Base-by-base conservation (phyloP, 2,329 filamentous ascomycete species). In the Pyrenophora tritici-repentis region DNA sequence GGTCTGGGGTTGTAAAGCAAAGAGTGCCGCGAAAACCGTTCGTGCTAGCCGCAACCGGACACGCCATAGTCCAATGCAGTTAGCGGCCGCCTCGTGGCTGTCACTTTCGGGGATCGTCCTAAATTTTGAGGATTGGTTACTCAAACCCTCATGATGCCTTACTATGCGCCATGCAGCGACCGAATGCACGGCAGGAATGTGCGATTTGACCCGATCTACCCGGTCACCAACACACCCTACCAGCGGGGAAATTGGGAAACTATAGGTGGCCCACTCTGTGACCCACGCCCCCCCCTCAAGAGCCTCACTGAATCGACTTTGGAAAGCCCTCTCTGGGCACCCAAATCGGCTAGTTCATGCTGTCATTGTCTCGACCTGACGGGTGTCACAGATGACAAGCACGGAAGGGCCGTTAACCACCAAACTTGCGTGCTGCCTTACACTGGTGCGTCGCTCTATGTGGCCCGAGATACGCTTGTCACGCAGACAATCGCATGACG, bases 81-180 rank as follows among this genome's bases (percentile, higher is more conserved):
- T 52, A 56, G 22, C 40, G 31, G 47, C 42, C 43, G 9, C 24
- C 40, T 55, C 47, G 40, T 56, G 53, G 53, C 53, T 52, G 50
- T 51, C 51, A 40, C 14, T 13, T 34, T 40, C 31, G 36, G 13
- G 34, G 36, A 47, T 47, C 26, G 34, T 40, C 47, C 54, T 61
- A 65, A 53, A 58, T 62, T 63, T 61, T 48, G 48, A 66, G 48
- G 53, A 61, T 45, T 61, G 52, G 55, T 59, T 50, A 58, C 53
- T 70, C 66, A 68, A 70, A 68, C 65, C 53, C 54, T 55, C 62
- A 49, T 66, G 68, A 71, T 67, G 68, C 67, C 61, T 70, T 67
- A 50, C 41, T 41, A 60, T 64, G 61, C 63, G 42, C 24, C 54
- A 54, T 58, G 56, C 56, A 59, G 58, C 50, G 66, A 59, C 61